These are phyloP conservation scores for Acidiella bohemica DNA, from an alignment of 495 filamentous ascomycete genomes.

Conservation along the genomic window DNA sequence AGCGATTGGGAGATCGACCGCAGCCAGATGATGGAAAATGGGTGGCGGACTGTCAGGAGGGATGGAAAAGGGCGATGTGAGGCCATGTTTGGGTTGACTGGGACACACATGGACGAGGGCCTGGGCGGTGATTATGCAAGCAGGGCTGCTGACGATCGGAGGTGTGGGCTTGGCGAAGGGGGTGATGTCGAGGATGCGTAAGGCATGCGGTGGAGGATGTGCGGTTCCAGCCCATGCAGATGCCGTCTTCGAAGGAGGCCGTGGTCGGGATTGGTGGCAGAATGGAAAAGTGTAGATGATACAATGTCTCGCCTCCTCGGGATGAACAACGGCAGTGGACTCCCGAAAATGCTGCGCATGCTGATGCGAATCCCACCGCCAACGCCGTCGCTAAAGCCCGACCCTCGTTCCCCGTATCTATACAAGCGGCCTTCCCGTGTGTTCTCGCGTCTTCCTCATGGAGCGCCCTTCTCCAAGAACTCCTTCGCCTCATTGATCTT, in stretches of 20 bases:
- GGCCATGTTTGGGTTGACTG: constrained; percentile 38
- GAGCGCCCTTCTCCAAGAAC: constrained; percentile 61
- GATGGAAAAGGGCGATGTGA: constrained; percentile 33
- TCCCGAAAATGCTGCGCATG: background rate
- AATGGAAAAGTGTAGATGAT: background rate
- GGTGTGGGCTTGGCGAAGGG: constrained; percentile 42
- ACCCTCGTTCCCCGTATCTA: background rate
- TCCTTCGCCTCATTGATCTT: constrained; percentile 99
- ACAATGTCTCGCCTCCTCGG: background rate
- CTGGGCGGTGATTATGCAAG: constrained; percentile 33
- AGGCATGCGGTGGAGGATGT: background rate
- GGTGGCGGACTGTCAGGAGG: constrained; percentile 29
- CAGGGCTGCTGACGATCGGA: constrained; percentile 33
- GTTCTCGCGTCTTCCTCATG: background rate
- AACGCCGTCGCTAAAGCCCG: background rate
- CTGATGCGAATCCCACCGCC: background rate
- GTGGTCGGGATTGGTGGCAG: background rate
- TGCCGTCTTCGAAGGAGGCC: too few relatives aligned
- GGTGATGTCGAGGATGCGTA: constrained; percentile 39
- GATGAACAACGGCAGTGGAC: background rate
- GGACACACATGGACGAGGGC: constrained; percentile 37
- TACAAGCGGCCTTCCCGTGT: background rate
- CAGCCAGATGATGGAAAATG: constrained; percentile 31
- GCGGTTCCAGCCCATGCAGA: background rate
- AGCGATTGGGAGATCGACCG: constrained; percentile 44